These are phyloP conservation scores for Eucalyptus microcorys DNA, from an alignment of 345 rosid species.

Conservation along the genomic window DNA sequence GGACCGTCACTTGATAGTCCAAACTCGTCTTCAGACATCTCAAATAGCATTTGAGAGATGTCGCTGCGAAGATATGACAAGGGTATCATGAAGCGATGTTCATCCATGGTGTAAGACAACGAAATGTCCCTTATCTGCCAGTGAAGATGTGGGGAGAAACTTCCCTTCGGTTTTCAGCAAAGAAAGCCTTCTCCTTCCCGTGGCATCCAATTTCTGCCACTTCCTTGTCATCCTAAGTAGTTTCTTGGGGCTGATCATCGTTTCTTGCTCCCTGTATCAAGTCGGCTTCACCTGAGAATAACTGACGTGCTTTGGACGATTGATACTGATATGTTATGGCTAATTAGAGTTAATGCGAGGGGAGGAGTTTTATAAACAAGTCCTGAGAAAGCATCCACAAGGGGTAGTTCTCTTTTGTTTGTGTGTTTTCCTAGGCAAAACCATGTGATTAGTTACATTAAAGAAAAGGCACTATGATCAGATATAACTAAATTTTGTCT, in stretches of 20 bases:
- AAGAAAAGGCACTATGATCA: background rate
- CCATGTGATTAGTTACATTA: background rate
- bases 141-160: background rate
- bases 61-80: background rate
- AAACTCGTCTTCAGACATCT: background rate
- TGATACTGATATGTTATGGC: background rate
- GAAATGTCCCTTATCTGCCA: conserved; percentile 13
- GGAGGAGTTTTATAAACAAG: background rate
- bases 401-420: background rate
- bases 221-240: background rate
- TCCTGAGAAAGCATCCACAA: background rate
- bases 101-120: background rate
- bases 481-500: background rate
- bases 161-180: background rate
- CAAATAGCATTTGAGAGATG: background rate
- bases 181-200: background rate
- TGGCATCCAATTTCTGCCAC: background rate
- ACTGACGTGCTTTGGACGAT: background rate
- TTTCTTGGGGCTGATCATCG: background rate
- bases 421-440: background rate
- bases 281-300: background rate
- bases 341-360: background rate
- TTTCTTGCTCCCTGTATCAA: background rate
- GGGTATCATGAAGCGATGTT: background rate
- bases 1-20: conserved; percentile 2